phyloP scores from a whole-genome alignment of 2,329 filamentous ascomycete species.

The Penicillium olsonii region DNA sequence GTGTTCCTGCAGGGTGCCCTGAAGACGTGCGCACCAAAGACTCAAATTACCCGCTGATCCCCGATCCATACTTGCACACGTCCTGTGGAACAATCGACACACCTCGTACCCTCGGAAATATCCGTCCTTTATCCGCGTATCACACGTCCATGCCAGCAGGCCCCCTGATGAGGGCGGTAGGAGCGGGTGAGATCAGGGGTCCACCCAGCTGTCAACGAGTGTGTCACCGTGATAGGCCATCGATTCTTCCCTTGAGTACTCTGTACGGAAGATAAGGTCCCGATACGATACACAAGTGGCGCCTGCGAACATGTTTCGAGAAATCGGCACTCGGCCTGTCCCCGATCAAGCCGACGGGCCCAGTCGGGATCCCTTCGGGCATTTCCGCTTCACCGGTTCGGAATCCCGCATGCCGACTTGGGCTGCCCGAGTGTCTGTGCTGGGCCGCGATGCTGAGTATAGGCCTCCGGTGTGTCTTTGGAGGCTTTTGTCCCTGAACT shows the following conservation, averaged over 20 bases:
- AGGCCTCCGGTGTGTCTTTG: slow-evolving; percentile 4
- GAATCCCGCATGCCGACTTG: slow-evolving; percentile 23
- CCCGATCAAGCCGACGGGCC: slow-evolving; percentile 15
- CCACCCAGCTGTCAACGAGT: slow-evolving; percentile 4
- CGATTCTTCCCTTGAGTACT: too few relatives aligned
- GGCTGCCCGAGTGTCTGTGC: slow-evolving; percentile 13
- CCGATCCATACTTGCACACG: neutral
- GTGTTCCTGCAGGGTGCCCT: neutral
- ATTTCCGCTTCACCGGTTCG: slow-evolving; percentile 23
- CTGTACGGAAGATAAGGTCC: slow-evolving; percentile 4
- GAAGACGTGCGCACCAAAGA: neutral
- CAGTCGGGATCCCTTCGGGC: slow-evolving; percentile 25
- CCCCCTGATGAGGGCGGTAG: slow-evolving; percentile 7
- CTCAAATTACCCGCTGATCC: neutral
- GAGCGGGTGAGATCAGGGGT: slow-evolving; percentile 1
- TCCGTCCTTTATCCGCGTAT: slow-evolving; percentile 3
- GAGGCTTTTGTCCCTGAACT: neutral
- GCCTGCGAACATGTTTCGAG: neutral
- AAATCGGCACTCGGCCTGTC: slow-evolving; percentile 14
- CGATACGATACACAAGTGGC: neutral
- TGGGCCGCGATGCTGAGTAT: neutral
- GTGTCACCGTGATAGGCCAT: slow-evolving; percentile 4
- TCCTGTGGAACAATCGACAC: neutral
- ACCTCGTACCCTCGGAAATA: neutral
- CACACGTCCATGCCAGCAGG: neutral